phyloP scores from a whole-genome alignment of 805 yeast species.

The Diddensiella santjacobensis region DNA sequence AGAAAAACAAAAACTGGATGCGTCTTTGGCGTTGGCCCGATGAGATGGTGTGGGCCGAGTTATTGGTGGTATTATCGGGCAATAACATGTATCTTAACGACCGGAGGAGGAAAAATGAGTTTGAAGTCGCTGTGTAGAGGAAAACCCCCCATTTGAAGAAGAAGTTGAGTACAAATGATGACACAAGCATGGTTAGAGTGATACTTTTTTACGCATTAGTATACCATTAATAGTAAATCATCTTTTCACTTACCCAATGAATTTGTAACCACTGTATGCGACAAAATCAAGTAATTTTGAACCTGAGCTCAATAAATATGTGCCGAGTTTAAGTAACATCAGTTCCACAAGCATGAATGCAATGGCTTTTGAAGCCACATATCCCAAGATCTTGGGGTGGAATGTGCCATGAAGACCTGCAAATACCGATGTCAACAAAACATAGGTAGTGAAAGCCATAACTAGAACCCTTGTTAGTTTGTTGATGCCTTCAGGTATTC shows the following conservation, averaged over 20 bases:
- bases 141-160: constrained; percentile 49
- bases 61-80: constrained; percentile 54
- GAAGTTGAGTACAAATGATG: constrained; percentile 30
- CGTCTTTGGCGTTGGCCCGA: constrained; percentile 71
- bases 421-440: constrained; percentile 74
- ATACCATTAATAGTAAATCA: constrained; percentile 51
- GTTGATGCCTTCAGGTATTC: constrained; percentile 75
- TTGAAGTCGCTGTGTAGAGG: constrained; percentile 49
- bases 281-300: constrained; percentile 77
- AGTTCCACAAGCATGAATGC: constrained; percentile 80
- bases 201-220: no score
- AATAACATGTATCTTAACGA: constrained; percentile 65
- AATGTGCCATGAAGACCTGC: constrained; percentile 86
- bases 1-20: constrained; percentile 80
- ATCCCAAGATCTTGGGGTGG: constrained; percentile 89
- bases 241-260: constrained; percentile 56
- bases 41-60: constrained; percentile 42
- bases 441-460: constrained; percentile 88
- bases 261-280: constrained; percentile 91
- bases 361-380: constrained; percentile 77
- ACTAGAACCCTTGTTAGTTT: constrained; percentile 49
- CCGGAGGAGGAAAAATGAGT: constrained; percentile 46
- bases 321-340: constrained; percentile 68
- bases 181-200: constrained; percentile 34
- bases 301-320: constrained; percentile 70